Percentiles rank a stretch among this genome's conserved stretches.
These are phyloP conservation scores for Heliosperma pusillum DNA, from an alignment of 148 eudicot genomes.

Conservation along the genomic window DNA sequence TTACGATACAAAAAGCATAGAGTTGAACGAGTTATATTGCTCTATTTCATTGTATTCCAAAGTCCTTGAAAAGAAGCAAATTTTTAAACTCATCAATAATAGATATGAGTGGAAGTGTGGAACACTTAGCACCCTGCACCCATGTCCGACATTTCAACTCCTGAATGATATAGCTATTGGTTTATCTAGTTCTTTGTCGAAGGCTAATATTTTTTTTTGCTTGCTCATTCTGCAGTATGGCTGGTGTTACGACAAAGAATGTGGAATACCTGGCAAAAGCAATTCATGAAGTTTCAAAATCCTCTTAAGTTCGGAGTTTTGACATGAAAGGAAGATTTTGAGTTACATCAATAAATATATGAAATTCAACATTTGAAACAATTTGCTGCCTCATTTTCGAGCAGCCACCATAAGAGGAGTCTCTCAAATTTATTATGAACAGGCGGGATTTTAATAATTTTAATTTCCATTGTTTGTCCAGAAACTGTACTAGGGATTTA, in stretches of 20 bases:
- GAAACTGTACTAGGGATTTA: neutral
- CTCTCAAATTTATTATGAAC: neutral
- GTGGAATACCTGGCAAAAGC: slow-evolving; percentile 92
- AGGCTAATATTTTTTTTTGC: too few relatives aligned
- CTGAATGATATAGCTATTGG: too few relatives aligned
- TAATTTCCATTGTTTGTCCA: neutral
- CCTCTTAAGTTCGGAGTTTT: slow-evolving; percentile 30
- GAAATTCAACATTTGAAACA: neutral
- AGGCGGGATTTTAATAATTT: neutral
- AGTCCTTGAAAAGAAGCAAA: too few relatives aligned
- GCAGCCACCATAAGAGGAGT: neutral
- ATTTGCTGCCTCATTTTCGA: neutral
- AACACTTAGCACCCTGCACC: too few relatives aligned
- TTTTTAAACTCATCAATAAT: too few relatives aligned
- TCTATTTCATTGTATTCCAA: too few relatives aligned
- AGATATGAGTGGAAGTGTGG: too few relatives aligned
- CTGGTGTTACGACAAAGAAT: slow-evolving; percentile 87
- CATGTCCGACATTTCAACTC: too few relatives aligned
- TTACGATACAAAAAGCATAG: too few relatives aligned
- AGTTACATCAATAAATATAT: neutral
- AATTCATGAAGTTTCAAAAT: slow-evolving; percentile 83
- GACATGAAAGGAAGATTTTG: neutral
- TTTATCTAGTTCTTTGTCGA: too few relatives aligned
- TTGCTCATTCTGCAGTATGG: slow-evolving; percentile 62
- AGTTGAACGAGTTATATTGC: too few relatives aligned